Conservation (phyloP, 768 basidiomycete genomes). For the Amanita rubescens region DNA sequence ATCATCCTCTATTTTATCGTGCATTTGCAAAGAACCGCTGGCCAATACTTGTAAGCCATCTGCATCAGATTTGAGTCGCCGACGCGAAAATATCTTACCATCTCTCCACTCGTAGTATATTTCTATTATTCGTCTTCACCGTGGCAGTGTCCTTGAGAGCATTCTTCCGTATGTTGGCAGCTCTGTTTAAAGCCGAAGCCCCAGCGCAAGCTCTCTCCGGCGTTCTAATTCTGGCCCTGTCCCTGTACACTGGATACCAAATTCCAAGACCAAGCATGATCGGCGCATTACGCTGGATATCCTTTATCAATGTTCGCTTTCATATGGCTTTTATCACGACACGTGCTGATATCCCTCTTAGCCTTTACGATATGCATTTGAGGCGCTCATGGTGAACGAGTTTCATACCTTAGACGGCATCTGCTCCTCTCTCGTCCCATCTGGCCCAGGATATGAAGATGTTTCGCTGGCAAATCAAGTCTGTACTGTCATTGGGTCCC, state of each 20-base stretch:
- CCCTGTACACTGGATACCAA: constrained; percentile 27
- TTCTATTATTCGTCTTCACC: constrained; percentile 49
- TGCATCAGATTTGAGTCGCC: too few relatives aligned
- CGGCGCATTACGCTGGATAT: constrained; percentile 62
- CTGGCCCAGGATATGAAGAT: constrained; percentile 53
- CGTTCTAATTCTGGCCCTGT: constrained; percentile 24
- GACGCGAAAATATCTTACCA: too few relatives aligned
- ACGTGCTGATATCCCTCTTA: neutral
- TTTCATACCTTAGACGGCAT: constrained; percentile 62
- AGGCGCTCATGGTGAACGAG: constrained; percentile 72
- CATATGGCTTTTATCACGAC: neutral
- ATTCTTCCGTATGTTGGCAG: constrained; percentile 65
- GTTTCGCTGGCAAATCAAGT: constrained; percentile 59
- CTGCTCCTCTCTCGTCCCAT: constrained; percentile 54
- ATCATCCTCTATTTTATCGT: constrained; percentile 58
- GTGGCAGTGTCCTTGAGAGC: constrained; percentile 64
- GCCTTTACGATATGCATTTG: constrained; percentile 41
- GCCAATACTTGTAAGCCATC: constrained; percentile 58
- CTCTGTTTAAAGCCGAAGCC: constrained; percentile 49
- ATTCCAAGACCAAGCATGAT: constrained; percentile 61
- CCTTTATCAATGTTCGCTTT: constrained; percentile 47
- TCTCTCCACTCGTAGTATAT: constrained; percentile 33
- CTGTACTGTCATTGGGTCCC: constrained; percentile 64
- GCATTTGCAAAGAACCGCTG: constrained; percentile 43
- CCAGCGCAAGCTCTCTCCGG: constrained; percentile 56